Conservation (phyloP, 2,329 filamentous ascomycete species). For the Cryphonectria nitschkei region DNA sequence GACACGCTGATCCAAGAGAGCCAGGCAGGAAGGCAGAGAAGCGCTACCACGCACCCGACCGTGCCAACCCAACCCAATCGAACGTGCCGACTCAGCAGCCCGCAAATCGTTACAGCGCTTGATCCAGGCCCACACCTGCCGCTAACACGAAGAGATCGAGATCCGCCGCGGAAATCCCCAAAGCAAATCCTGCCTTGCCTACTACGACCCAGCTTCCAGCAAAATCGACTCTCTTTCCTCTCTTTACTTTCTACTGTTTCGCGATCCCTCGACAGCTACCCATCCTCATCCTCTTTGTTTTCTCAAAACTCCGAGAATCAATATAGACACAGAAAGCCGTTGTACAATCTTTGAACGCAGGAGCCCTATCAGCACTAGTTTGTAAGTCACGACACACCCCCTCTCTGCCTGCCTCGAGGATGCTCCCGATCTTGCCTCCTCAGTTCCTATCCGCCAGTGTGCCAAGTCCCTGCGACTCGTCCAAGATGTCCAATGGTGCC, state of each 20-base stretch:
- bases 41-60: not conserved
- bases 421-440: not conserved
- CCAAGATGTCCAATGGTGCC: not conserved
- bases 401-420: not conserved
- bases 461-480: not conserved
- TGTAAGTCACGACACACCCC: not conserved
- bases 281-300: not conserved
- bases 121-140: conserved; percentile 19
- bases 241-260: not conserved
- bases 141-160: conserved; percentile 10
- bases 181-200: conserved; percentile 1
- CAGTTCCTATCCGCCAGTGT: not conserved
- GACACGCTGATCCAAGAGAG: not conserved
- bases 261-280: not conserved
- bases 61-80: not conserved
- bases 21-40: not conserved
- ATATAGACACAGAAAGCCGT: not conserved
- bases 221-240: conserved; percentile 5
- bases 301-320: not conserved
- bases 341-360: not conserved
- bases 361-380: not conserved
- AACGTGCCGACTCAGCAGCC: conserved; percentile 1
- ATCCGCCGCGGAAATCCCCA: conserved; percentile 4
- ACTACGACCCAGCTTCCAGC: not conserved
- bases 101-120: conserved; percentile 18